Conservation (phyloP, 495 filamentous ascomycete genomes). For the Neurospora pannonica region DNA sequence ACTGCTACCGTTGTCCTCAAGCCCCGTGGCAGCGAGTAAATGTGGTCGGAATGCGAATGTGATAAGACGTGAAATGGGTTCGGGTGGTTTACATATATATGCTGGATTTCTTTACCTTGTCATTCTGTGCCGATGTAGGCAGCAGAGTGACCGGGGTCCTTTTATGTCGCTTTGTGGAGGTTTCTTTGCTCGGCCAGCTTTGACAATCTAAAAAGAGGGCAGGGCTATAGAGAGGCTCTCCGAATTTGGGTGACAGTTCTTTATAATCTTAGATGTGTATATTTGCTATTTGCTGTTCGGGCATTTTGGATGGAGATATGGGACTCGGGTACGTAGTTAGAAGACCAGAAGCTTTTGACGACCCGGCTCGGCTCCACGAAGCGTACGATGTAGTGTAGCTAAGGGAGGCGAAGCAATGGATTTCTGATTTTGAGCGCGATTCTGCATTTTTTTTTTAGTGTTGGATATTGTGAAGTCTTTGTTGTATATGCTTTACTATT, state of each 20-base stretch:
- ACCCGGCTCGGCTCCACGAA: constrained; percentile 34
- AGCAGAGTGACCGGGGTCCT: background rate
- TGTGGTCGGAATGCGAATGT: background rate
- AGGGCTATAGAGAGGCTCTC: constrained; percentile 10
- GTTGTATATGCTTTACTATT: background rate
- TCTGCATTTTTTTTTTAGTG: background rate
- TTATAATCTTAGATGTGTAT: constrained; percentile 23
- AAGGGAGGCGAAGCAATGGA: background rate
- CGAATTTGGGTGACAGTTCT: background rate
- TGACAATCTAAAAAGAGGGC: constrained; percentile 5
- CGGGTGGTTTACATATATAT: background rate
- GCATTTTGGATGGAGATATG: constrained; percentile 4
- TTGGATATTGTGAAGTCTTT: background rate
- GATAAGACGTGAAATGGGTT: background rate
- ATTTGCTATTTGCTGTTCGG: constrained; percentile 32
- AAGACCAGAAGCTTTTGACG: constrained; percentile 74
- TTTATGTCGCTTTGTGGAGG: background rate
- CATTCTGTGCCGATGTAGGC: background rate
- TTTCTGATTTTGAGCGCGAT: background rate
- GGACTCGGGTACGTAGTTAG: constrained; percentile 16
- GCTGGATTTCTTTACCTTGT: background rate
- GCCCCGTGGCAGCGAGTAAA: background rate
- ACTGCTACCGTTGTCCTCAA: constrained; percentile 29
- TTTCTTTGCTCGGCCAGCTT: background rate
- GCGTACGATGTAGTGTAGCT: background rate